phyloP scores from a whole-genome alignment of 1,284 basidiomycete genomes.

The Cryptococcus maquisensis region DNA sequence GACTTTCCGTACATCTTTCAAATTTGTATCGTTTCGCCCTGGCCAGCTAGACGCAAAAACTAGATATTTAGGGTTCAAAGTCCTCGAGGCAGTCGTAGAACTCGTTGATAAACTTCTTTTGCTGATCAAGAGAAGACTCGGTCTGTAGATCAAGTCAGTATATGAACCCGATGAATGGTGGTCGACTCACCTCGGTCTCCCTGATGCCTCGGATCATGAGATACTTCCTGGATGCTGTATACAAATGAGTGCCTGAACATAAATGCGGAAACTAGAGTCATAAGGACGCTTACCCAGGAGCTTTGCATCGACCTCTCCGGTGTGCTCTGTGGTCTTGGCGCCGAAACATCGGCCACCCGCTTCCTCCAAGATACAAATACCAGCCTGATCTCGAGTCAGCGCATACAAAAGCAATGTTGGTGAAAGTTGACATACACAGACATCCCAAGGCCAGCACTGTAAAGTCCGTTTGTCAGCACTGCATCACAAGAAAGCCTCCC shows the following conservation, averaged over 20 bases:
- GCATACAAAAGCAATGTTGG: not conserved
- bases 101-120: constrained; percentile 73
- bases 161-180: not conserved
- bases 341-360: constrained; percentile 77
- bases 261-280: not conserved
- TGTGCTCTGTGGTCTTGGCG: constrained; percentile 55
- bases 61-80: constrained; percentile 50
- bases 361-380: constrained; percentile 87
- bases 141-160: constrained; percentile 14
- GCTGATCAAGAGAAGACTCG: constrained; percentile 66
- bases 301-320: constrained; percentile 58
- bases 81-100: constrained; percentile 81
- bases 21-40: not conserved
- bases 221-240: constrained; percentile 71
- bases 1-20: not conserved
- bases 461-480: not conserved
- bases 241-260: not conserved
- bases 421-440: constrained; percentile 59
- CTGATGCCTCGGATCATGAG: constrained; percentile 60
- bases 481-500: not conserved
- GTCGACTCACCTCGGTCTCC: constrained; percentile 20
- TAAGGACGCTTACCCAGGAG: constrained; percentile 53
- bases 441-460: constrained; percentile 73
- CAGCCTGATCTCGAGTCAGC: constrained; percentile 55
- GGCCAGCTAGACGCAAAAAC: not conserved